Evolutionary conservation across 768 basidiomycete species (phyloP), one percentile per base, ranked within the genome.

Genomic region (Tephrocybe sp.): DNA sequence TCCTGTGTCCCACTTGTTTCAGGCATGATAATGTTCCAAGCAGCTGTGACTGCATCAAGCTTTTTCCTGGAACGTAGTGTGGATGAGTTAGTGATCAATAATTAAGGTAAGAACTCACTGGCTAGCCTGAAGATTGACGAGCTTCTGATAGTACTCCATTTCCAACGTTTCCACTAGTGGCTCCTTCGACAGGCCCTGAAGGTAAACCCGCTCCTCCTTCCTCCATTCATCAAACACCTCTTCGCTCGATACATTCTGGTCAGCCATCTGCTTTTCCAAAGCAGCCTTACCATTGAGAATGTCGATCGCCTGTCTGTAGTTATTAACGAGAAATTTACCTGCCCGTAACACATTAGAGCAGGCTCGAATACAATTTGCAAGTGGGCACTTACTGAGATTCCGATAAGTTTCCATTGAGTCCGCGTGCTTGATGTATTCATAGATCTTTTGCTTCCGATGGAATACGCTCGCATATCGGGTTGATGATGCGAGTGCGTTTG

Each of bases 401-500:
- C 8, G 28, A 25, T 53, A 44, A 2, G 40, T 53, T 5, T 53
- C 47, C 9, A 45, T 32, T 6, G 13, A 30, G 21, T 53, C 46
- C 21, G 25, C 38, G 26, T 48, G 47, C 21, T 31, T 39, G 11
- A 49, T 12, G 22, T 24, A 49, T 32, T 62, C 56, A 5, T 60
- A 47, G 21, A 65, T 65, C 16, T 52, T 47, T 45, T 65, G 64
- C 5, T 58, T 47, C 0, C 57, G 50, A 41, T 64, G 63, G 45
- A 64, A 66, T 3, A 32, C 22, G 3, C 52, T 53, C 2, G 55
- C 55, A 2, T 56, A 37, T 8, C 55, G 56, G 16, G 57, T 55
- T n/a, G 44, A 45, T 0, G 55, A 21, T 3, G 66, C 64, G 0
- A 67, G 55, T 8, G 57, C 51, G 39, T 66, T 67, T 2, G 65